These are phyloP conservation scores for Myriosclerotinia curreyana DNA, from an alignment of 2,329 filamentous ascomycete genomes.

Conservation along the genomic window DNA sequence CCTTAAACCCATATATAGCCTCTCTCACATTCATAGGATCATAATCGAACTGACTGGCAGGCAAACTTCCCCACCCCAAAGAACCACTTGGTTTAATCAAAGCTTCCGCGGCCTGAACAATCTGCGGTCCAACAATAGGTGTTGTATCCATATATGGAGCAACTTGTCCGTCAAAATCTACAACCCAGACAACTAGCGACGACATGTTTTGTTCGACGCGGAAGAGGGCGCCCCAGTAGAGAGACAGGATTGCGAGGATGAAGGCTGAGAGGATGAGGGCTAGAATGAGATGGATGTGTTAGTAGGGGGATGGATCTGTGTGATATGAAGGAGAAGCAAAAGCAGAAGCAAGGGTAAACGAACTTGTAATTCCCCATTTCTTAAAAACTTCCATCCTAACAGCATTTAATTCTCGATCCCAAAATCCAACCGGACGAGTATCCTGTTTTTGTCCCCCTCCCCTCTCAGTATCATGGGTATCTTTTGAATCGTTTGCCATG, in stretches of 20 bases:
- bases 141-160: conserved; percentile 49
- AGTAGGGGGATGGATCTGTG: background rate
- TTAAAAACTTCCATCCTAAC: conserved; percentile 27
- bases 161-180: conserved; percentile 59
- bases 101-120: conserved; percentile 47
- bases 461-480: conserved; percentile 12
- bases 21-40: conserved; percentile 8
- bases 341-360: conserved; percentile 41
- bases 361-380: conserved; percentile 33
- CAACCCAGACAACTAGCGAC: conserved; percentile 53
- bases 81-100: conserved; percentile 35
- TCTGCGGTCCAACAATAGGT: conserved; percentile 55
- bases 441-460: conserved; percentile 24
- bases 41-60: background rate
- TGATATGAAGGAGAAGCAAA: too few relatives aligned
- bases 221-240: conserved; percentile 61
- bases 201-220: conserved; percentile 48
- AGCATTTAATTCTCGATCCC: conserved; percentile 26
- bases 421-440: conserved; percentile 29
- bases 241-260: conserved; percentile 47
- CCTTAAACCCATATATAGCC: background rate
- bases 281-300: background rate
- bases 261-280: conserved; percentile 4
- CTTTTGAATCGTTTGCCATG: background rate
- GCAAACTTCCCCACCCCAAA: conserved; percentile 13